These are phyloP conservation scores for Phytophthora capsici DNA, from an alignment of 352 stramenopile genomes.

Conservation along the genomic window DNA sequence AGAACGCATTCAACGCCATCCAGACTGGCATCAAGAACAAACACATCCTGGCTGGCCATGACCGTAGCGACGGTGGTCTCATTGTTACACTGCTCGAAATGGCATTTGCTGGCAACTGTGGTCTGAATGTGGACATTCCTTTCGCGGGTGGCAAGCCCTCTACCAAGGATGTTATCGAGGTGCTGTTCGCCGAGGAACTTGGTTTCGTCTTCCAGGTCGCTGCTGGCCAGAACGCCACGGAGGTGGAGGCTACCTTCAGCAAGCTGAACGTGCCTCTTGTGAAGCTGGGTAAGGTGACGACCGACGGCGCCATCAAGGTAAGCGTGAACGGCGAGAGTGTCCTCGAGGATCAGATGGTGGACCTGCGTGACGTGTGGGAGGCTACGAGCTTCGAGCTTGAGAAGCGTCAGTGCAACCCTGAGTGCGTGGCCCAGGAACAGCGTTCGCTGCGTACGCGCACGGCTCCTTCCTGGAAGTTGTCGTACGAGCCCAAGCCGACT, in stretches of 20 bases:
- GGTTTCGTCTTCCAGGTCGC: constrained; percentile 97
- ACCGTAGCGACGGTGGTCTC: constrained; percentile 98
- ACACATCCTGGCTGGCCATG: constrained; percentile 96
- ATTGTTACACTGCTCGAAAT: constrained; percentile 97
- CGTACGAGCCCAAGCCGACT: constrained; percentile 88
- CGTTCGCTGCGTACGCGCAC: constrained; percentile 87
- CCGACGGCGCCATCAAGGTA: constrained; percentile 90
- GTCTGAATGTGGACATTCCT: constrained; percentile 93
- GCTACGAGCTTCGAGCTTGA: constrained; percentile 99
- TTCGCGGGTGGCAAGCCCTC: constrained; percentile 44
- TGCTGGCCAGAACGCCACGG: constrained; percentile 48
- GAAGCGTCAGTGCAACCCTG: constrained; percentile 96
- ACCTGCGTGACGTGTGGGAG: constrained; percentile 98
- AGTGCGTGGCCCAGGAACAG: constrained; percentile 96
- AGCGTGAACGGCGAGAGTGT: constrained; percentile 85
- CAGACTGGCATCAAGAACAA: constrained; percentile 93
- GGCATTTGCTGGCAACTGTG: constrained; percentile 98
- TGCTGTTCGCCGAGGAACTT: constrained; percentile 97
- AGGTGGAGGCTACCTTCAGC: constrained; percentile 90
- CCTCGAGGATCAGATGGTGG: constrained; percentile 75
- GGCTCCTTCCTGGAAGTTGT: constrained; percentile 90
- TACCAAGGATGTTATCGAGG: constrained; percentile 67
- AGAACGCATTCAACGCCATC: constrained; percentile 94
- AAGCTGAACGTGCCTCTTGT: constrained; percentile 82
- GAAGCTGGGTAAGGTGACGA: constrained; percentile 92